Conservation (phyloP, 495 filamentous ascomycete genomes). For the Penicillium cosmopolitanum region DNA sequence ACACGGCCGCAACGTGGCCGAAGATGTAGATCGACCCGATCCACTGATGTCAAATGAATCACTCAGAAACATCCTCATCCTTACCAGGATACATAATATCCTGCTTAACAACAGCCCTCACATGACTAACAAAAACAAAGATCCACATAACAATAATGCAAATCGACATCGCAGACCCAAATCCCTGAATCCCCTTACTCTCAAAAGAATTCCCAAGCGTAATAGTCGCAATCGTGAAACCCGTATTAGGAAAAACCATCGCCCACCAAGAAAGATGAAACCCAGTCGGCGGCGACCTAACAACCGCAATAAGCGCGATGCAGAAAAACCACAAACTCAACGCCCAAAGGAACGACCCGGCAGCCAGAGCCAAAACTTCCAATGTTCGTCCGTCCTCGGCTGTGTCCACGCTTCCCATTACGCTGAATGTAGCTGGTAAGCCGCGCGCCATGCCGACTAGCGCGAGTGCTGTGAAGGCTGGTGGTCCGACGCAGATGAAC, state of each 20-base stretch:
- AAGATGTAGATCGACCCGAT: no score
- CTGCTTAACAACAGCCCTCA: conserved; percentile 53
- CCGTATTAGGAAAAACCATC: conserved; percentile 55
- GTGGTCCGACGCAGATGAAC: conserved; percentile 73
- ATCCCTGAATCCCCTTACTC: conserved; percentile 43
- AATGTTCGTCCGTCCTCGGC: conserved; percentile 43
- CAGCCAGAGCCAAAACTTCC: conserved; percentile 50
- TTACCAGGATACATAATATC: conserved; percentile 66
- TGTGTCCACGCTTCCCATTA: conserved; percentile 33
- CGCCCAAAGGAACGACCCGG: conserved; percentile 69
- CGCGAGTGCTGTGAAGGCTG: conserved; percentile 70
- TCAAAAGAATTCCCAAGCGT: conserved; percentile 45
- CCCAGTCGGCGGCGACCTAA: conserved; percentile 53
- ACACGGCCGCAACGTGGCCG: no score
- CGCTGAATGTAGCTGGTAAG: conserved; percentile 40
- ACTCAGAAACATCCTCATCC: conserved; percentile 60
- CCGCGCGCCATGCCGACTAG: conserved; percentile 65
- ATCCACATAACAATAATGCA: conserved; percentile 59
- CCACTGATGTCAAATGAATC: background rate
- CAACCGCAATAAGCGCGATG: conserved; percentile 56
- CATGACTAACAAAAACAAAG: conserved; percentile 57
- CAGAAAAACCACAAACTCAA: conserved; percentile 75
- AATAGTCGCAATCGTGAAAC: conserved; percentile 52
- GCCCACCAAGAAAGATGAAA: conserved; percentile 56
- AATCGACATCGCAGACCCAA: conserved; percentile 50